Evolutionary conservation across 2,329 filamentous ascomycete genomes (phyloP), one percentile per base, ranked within the genome.

Genomic region (Colletotrichum agaves): DNA sequence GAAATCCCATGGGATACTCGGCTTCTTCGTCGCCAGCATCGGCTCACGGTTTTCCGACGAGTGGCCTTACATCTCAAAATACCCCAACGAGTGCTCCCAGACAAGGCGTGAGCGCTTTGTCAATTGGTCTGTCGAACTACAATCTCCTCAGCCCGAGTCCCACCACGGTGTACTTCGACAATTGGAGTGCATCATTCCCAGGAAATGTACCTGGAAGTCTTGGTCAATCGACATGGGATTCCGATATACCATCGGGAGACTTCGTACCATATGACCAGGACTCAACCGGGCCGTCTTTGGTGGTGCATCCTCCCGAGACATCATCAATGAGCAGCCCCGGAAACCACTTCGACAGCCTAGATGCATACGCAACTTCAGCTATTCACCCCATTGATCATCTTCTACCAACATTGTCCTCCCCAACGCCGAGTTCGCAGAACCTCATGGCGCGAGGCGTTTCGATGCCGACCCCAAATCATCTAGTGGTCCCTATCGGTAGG

Each of bases 321-420:
- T 19, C 61, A 17, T 31, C n/a, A 6, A 19, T 41, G 12, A 17
- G 41, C 6, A 11, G 33, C 10, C 60, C 41, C 13, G 19, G 27
- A 19, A 17, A 47, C 19, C 53, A 64, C 17, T n/a, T 33, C 10
- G 39, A n/a, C 47, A 41, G 8, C n/a, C 31, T 15, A 39, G 6
- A 33, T 27, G 10, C 23, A 2, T 23, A 11, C 11, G 6, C 53
- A 19, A 4, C 39, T 23, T 39, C 53, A 6, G n/a, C 15, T 10
- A 59, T 50, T 7, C 60, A 67, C 37, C 53, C 39, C 5, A 59
- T 55, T 21, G 64, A 59, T 33, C 41, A 64, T 19, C 52, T 59
- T n/a, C 23, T 15, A 37, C 10, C 17, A n/a, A 31, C 27, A n/a
- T 17, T 17, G 17, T 31, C 15, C 31, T 50, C 46, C 17, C 23